Conservation (phyloP, 441 rosid genomes). For the Melianthus villosus region DNA sequence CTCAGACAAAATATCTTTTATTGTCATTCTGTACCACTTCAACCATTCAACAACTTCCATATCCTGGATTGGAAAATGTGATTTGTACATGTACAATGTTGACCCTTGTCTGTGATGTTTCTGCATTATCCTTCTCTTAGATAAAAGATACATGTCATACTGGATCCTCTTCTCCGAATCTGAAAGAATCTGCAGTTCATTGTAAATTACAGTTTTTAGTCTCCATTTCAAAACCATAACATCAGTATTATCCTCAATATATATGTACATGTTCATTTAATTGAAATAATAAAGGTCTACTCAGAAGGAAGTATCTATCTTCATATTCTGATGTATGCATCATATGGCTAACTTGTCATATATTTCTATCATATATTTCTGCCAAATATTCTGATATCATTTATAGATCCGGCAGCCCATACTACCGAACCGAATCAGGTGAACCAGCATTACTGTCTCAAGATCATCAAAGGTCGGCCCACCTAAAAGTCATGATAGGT, state of each 20-base stretch:
- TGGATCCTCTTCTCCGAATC: constrained; percentile 47
- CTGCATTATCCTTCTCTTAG: constrained; percentile 36
- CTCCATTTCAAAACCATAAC: not conserved
- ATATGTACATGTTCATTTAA: not conserved
- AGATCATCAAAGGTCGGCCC: too few species aligned
- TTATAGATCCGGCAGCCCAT: too few species aligned
- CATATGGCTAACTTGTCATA: too few species aligned
- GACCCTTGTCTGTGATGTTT: constrained; percentile 27
- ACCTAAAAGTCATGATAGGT: too few species aligned
- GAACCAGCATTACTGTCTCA: too few species aligned
- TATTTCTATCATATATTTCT: too few species aligned
- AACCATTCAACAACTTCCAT: constrained; percentile 96
- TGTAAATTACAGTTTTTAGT: constrained; percentile 2
- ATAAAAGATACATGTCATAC: constrained; percentile 48
- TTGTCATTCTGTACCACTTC: constrained; percentile 63
- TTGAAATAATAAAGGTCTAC: too few species aligned
- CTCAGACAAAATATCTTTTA: constrained; percentile 56
- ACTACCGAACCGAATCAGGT: too few species aligned
- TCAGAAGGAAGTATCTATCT: too few species aligned
- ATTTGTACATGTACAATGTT: constrained; percentile 21
- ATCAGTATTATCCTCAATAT: not conserved
- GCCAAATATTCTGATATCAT: too few species aligned
- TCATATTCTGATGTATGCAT: too few species aligned
- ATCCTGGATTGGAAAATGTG: constrained; percentile 21
- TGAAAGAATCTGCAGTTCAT: constrained; percentile 65